These are phyloP conservation scores for Colletotrichum sp. DNA, from an alignment of 2,329 filamentous ascomycete genomes.

Conservation along the genomic window DNA sequence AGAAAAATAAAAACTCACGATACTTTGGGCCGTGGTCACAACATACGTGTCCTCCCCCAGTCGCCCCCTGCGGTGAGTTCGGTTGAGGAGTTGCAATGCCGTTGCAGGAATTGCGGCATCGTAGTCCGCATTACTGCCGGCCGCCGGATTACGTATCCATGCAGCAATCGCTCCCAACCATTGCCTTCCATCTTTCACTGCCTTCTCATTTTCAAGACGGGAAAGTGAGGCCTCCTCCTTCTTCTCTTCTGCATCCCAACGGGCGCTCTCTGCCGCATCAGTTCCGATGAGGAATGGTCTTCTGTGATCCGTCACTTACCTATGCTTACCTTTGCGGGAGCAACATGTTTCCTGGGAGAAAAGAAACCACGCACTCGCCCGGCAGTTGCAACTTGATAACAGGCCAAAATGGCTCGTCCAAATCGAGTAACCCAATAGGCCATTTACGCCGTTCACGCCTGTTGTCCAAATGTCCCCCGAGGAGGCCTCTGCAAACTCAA, in stretches of 20 bases:
- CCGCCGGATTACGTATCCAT: neutral
- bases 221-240: neutral
- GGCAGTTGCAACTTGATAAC: neutral
- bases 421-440: neutral
- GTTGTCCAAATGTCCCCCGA: neutral
- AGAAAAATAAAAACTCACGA: neutral
- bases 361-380: neutral
- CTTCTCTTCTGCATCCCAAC: neutral
- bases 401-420: neutral
- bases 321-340: neutral
- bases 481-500: neutral
- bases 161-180: neutral
- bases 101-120: conserved; percentile 12
- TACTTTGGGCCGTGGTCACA: neutral
- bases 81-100: neutral
- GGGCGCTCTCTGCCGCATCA: neutral
- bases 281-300: neutral
- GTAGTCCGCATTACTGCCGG: neutral
- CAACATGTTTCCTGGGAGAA: neutral
- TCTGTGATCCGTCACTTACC: neutral
- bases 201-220: neutral
- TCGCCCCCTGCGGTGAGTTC: neutral
- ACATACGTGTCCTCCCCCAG: neutral
- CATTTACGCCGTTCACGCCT: neutral
- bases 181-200: neutral